Base-by-base conservation (phyloP, 2,329 filamentous ascomycete species). In the Penicillium oxalicum region DNA sequence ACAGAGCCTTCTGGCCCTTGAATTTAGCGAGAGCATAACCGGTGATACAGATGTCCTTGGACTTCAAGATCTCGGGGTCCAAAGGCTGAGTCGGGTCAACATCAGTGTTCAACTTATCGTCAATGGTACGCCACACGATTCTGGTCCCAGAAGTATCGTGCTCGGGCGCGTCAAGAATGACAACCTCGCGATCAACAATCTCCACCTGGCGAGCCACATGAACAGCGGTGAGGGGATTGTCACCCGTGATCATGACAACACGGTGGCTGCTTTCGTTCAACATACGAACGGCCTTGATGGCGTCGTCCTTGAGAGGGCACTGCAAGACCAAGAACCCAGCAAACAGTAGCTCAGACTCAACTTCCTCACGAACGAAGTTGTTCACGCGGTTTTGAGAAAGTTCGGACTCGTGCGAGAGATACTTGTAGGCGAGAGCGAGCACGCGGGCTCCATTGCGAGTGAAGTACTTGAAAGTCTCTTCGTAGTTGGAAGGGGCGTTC, bases 401-500 rank as follows among this genome's bases (percentile, higher is more conserved):
- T 65, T 98, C 93, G 34, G 82, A 79, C 38, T 94, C 89, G 3
- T 79, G 75, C 2, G 89, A 86, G 11, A 98, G 78, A 65, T 91
- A 90, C 75, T 96, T 96, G 76, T 94, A 97, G 34, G 87, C 93
- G 37, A 98, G 80, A 41, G 91, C 89, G 34, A 98, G 79, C 11
- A 98, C 93, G 75, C 93, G 87, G 38, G 90, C 94, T 59, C 93
- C 93, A 61, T 94, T 95, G 55, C 93, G 83, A 47, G 91, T 97
- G 64, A 97, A 98, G 73, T 95, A 89, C 71, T 97, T 98, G 80
- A 84, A 98, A 0, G 93, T 98, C 72, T 97, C 93, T 67, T 98
- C 93, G 63, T 98, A 98, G 65, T 95, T 83, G 1, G 82, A 77
- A 6, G 93, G 93, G 8, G 89, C 81, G 32, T 85, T 79, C 33